Evolutionary conservation across 345 rosid genomes (phyloP).

Genomic region (Melaleuca alternifolia): DNA sequence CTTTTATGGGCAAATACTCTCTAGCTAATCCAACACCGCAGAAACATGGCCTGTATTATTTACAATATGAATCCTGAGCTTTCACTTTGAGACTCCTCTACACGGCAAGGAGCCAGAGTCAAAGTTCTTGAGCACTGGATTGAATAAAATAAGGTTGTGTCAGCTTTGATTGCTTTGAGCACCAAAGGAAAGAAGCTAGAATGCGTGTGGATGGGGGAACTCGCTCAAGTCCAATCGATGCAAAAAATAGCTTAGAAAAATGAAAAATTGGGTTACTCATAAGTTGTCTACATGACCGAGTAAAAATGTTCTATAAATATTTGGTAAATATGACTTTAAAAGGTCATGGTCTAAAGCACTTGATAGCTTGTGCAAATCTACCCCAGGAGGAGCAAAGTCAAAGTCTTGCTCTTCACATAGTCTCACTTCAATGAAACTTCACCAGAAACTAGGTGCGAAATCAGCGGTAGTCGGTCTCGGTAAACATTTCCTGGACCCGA

Average conservation of each 20-base stretch:
- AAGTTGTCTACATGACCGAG: not conserved
- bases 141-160: not conserved
- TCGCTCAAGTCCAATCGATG: not conserved
- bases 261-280: not conserved
- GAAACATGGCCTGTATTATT: not conserved
- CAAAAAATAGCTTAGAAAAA: not conserved
- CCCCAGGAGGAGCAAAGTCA: not conserved
- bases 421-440: not conserved
- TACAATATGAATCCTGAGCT: not conserved
- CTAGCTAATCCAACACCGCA: not conserved
- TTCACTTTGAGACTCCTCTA: not conserved
- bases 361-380: not conserved
- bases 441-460: not conserved
- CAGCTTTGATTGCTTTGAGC: not conserved
- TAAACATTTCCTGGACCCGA: not conserved
- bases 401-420: not conserved
- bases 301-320: not conserved
- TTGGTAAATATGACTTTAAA: not conserved
- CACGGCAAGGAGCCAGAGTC: not conserved
- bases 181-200: not conserved
- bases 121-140: not conserved
- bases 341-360: not conserved
- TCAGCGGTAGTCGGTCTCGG: not conserved
- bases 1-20: not conserved
- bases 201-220: not conserved